Conservation (phyloP, 306 rosid genomes). For the Fragaria nilgerrensis region DNA sequence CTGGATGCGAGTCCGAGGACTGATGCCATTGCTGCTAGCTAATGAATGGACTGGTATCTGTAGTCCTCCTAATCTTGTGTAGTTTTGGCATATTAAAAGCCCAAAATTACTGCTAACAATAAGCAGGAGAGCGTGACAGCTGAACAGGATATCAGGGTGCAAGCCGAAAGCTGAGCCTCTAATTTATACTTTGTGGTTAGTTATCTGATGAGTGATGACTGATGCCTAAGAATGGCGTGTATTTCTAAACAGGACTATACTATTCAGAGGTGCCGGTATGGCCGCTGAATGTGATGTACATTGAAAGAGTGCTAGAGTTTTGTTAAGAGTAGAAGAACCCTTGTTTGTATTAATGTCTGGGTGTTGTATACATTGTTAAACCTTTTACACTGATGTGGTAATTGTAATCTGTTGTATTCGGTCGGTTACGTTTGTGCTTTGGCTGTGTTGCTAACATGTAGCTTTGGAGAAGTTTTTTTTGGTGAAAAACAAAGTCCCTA, state of each 20-base stretch:
- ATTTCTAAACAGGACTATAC: conserved; percentile 14
- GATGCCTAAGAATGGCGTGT: conserved; percentile 22
- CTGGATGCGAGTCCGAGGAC: conserved; percentile 77
- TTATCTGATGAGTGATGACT: conserved; percentile 13
- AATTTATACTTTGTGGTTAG: conserved; percentile 39
- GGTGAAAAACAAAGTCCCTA: background rate
- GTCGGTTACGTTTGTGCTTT: background rate
- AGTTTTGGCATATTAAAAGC: conserved; percentile 95
- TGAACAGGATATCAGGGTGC: conserved; percentile 35
- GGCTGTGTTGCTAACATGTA: background rate
- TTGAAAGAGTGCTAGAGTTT: conserved; percentile 41
- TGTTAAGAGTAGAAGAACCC: conserved; percentile 28
- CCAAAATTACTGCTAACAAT: conserved; percentile 86
- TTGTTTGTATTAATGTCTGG: conserved; percentile 15
- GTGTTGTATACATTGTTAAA: conserved; percentile 11
- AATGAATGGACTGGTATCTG: conserved; percentile 32
- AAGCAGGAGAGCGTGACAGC: conserved; percentile 40
- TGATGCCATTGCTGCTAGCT: conserved; percentile 87
- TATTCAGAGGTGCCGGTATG: conserved; percentile 36
- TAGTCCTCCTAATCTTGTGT: conserved; percentile 43
- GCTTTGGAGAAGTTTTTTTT: background rate
- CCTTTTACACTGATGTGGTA: conserved; percentile 15
- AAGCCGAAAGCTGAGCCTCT: conserved; percentile 39
- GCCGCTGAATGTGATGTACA: conserved; percentile 55
- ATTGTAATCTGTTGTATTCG: conserved; percentile 7